phyloP scores from a whole-genome alignment of 2,329 filamentous ascomycete genomes.

The Fusarium dimerum region DNA sequence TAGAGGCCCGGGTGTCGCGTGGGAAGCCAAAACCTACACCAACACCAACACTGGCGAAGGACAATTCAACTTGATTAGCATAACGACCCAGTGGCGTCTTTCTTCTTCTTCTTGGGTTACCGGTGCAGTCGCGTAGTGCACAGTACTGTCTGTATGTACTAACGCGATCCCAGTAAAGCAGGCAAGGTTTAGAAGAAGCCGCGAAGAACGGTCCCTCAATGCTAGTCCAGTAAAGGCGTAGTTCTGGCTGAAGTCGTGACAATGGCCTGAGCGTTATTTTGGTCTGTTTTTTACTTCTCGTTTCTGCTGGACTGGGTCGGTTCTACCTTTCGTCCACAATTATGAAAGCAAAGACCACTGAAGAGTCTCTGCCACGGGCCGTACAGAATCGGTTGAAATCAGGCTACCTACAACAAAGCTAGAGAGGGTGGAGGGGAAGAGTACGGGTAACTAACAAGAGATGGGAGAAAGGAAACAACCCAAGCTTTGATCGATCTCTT shows the following conservation, averaged over 20 bases:
- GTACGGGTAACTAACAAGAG: no score
- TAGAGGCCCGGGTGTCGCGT: constrained; percentile 1
- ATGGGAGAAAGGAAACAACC: constrained; percentile 5
- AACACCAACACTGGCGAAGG: no score
- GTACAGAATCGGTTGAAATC: background rate
- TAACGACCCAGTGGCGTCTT: no score
- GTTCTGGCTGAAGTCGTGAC: background rate
- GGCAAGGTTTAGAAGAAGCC: background rate
- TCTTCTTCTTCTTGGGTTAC: no score
- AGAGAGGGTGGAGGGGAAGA: background rate
- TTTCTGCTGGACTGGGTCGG: no score
- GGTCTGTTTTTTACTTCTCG: background rate
- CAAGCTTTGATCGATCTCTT: constrained; percentile 4
- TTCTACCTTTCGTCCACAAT: no score
- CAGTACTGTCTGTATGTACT: no score
- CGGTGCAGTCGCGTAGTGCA: no score
- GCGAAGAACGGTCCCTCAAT: background rate
- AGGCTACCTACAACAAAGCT: background rate
- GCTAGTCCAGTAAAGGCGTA: background rate
- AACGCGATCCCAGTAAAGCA: background rate
- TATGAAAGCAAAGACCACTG: background rate
- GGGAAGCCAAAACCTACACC: constrained; percentile 6
- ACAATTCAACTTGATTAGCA: no score
- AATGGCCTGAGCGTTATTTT: no score
- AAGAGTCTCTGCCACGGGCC: background rate